Base-by-base conservation (phyloP, 1,139 yeast genomes). In the Geotrichum restrictum region DNA sequence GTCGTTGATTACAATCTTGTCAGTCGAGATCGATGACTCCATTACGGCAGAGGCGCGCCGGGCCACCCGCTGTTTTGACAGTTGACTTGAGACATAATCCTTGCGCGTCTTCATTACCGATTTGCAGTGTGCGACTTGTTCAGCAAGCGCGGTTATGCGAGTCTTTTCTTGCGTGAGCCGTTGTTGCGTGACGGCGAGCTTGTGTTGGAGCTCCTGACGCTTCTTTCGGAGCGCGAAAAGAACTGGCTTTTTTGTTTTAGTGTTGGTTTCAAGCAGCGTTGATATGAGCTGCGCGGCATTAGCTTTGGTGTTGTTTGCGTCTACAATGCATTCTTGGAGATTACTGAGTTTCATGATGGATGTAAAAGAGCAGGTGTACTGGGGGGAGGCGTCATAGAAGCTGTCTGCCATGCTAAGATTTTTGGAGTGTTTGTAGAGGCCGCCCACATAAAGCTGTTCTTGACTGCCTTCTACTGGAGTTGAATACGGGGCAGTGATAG, bases 281-380 rank as follows among this genome's bases (percentile, higher is more conserved):
- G 54, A 34, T 24, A 52, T 47, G 19, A 56, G 44, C 31, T 24
- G 29, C n/a, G 52, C 31, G 46, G 52, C 53, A 29, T 46, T 33
- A 19, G 33, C 16, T 38, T 43, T 42, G 33, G 52, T 43, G 16
- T 19, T 38, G 45, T 61, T 60, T 32, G 69, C 60, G 55, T 77
- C 80, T 24, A 64, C 66, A 7, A 75, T 67, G 52, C 78, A 74
- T 21, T 69, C 63, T 44, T 75, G 73, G 8, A 75, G 61, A 36
- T 76, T 75, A 56, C 74, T 74, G 52, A 78, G 56, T 52, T 75
- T 77, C 74, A 77, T 74, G 4, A 76, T 68, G 22, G 70, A 70
- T 53, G 76, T 78, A 56, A 69, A 76, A 0, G 76, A 66, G 45
- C 70, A 63, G 19, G 59, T 54, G 13, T 52, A 36, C 22, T 51